A percentile compares a stretch with the other conserved stretches of the same genome.
Evolutionary conservation across 2,329 filamentous ascomycete genomes (phyloP).

Genomic region (Curvularia eragrostidis): DNA sequence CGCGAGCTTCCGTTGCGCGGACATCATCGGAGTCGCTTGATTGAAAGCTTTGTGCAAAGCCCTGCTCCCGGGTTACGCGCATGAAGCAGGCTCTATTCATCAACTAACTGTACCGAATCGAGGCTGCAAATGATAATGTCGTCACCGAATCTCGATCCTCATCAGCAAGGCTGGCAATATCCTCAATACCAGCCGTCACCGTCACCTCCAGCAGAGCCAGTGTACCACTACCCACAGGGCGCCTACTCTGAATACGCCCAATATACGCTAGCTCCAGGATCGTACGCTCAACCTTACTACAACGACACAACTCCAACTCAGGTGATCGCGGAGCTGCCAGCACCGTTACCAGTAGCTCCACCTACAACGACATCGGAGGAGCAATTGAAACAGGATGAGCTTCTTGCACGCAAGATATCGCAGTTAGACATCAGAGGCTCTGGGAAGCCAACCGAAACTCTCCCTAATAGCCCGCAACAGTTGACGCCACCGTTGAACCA

Average conservation of each 20-base stretch:
- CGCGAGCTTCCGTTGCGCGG: background rate
- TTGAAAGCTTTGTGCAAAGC: background rate
- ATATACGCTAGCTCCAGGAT: constrained; percentile 6
- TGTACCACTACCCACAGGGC: constrained; percentile 20
- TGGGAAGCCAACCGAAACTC: constrained; percentile 18
- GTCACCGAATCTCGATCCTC: constrained; percentile 4
- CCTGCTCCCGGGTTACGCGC: background rate
- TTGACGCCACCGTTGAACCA: constrained; percentile 6
- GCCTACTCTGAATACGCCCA: constrained; percentile 9
- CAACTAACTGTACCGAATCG: background rate
- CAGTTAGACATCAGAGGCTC: constrained; percentile 38
- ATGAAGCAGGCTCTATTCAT: background rate
- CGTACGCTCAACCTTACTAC: constrained; percentile 34
- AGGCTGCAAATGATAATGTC: constrained; percentile 2
- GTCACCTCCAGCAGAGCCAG: constrained; percentile 3
- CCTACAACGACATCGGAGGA: constrained; percentile 35
- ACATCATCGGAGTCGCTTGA: background rate
- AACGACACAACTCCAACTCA: constrained; percentile 14
- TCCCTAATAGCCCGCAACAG: background rate
- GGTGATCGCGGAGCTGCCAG: constrained; percentile 39
- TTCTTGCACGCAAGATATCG: constrained; percentile 38
- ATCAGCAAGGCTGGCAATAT: constrained; percentile 15
- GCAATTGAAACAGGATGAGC: constrained; percentile 42
- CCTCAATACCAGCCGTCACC: constrained; percentile 21
- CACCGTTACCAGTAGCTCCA: constrained; percentile 35